Evolutionary conservation across 148 eudicot species (phyloP), one percentile per base, ranked within the genome.

Genomic region (Rhododendron mucronatum): DNA sequence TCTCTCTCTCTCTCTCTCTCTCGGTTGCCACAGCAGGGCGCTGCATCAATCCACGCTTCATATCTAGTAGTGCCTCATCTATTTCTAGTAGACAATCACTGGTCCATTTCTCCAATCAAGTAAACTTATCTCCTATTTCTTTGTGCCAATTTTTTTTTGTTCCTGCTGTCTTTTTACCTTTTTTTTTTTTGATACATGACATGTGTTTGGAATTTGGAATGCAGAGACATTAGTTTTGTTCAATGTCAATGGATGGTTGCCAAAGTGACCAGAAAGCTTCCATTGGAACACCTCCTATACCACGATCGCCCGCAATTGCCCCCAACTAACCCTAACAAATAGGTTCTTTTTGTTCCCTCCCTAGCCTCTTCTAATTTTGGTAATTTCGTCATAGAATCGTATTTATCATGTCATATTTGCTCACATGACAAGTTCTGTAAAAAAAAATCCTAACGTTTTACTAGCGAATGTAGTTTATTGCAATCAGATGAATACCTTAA

Each of bases 201-300:
- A 39, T 41, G 39, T 45, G 10, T 45, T 45, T 45, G 48, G 84
- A 86, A 85, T 41, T 59, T n/a, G 57, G 16, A 83, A 39, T 14
- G 15, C 87, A 91, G 91, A 86, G 88, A 83, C 44, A 86, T 16
- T 83, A 86, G 11, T 30, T 37, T n/a, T 86, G 90, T 65, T 85
- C 91, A 30, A 76, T 92, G 73, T 94, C 98, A 7, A 94, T 97
- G 96, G 95, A 95, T 89, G 98, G 98, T 0, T 95, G 98, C 88
- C 88, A 90, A 20, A 91, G 92, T 28, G 92, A 92, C 87, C 86
- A 92, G 4, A 89, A 67, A 83, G 80, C 86, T 13, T 98, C 95
- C 0, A 47, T 94, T 26, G 96, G 93, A 9, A 89, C 87, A 47
- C 50, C 50, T 8, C 50, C 50, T 47, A 47, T 47, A 8, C 50